Percentiles rank a stretch among this genome's conserved stretches.
These are phyloP conservation scores for Gossypium turneri DNA, from an alignment of 345 rosid genomes.

Conservation along the genomic window DNA sequence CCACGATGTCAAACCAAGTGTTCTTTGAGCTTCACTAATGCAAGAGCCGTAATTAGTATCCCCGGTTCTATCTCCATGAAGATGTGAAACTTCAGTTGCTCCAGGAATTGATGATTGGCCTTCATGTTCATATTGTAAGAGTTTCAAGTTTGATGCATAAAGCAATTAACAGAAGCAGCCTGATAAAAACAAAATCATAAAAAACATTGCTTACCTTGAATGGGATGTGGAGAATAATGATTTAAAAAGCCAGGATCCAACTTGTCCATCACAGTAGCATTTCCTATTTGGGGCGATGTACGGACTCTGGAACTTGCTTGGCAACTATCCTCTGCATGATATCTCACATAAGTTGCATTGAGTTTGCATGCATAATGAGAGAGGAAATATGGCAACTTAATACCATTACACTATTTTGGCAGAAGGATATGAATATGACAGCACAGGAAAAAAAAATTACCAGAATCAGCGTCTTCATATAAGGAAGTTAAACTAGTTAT, in stretches of 20 bases:
- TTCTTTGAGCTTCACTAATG: slow-evolving; percentile 41
- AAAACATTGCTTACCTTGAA: slow-evolving; percentile 28
- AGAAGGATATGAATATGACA: neutral
- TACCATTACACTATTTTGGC: neutral
- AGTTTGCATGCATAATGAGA: neutral
- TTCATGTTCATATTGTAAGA: slow-evolving; percentile 17
- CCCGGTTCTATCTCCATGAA: slow-evolving; percentile 32
- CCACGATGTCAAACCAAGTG: slow-evolving; percentile 57
- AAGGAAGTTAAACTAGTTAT: slow-evolving; percentile 62
- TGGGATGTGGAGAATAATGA: slow-evolving; percentile 26
- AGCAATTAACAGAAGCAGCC: neutral
- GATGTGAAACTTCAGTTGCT: slow-evolving; percentile 27
- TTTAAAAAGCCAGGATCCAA: slow-evolving; percentile 25
- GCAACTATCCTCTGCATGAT: slow-evolving; percentile 61
- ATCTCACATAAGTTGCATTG: slow-evolving; percentile 20
- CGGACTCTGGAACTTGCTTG: slow-evolving; percentile 43
- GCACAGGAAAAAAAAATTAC: slow-evolving; percentile 26
- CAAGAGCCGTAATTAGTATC: slow-evolving; percentile 19
- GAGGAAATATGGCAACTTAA: slow-evolving; percentile 20
- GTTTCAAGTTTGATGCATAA: slow-evolving; percentile 13
- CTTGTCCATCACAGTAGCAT: slow-evolving; percentile 25
- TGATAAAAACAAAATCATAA: neutral
- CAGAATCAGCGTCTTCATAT: slow-evolving; percentile 68
- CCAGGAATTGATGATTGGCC: slow-evolving; percentile 37
- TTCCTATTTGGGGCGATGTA: slow-evolving; percentile 40